Evolutionary conservation across 2,329 filamentous ascomycete genomes (phyloP).

Genomic region (Corinectria fuckeliana): DNA sequence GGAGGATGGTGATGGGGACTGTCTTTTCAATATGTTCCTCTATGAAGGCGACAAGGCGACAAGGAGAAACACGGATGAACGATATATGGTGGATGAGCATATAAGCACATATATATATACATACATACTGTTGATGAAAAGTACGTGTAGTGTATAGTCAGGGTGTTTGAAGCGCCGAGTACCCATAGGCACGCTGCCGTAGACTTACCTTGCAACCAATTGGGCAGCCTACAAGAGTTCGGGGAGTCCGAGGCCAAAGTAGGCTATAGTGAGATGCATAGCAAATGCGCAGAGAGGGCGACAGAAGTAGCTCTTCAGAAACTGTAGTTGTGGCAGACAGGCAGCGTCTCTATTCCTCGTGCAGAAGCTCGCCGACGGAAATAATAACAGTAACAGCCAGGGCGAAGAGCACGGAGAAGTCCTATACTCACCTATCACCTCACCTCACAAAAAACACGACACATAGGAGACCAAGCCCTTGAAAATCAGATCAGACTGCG

Average conservation of each 20-base stretch:
- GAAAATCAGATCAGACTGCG: not conserved
- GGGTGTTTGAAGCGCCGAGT: not conserved
- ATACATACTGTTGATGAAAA: no score
- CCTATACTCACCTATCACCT: not conserved
- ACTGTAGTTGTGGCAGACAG: no score
- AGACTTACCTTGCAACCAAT: not conserved
- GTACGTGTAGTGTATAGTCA: no score
- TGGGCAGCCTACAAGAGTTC: not conserved
- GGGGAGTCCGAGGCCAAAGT: not conserved
- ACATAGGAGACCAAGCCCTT: not conserved
- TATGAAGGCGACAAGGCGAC: not conserved
- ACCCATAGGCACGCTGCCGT: no score
- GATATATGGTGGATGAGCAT: not conserved
- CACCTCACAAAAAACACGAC: not conserved
- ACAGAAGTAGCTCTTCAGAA: no score
- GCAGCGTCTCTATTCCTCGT: no score
- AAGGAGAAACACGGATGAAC: not conserved
- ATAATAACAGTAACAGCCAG: no score
- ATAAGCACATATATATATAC: not conserved
- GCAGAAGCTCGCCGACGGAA: no score
- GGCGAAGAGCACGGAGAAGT: no score
- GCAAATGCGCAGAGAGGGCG: no score
- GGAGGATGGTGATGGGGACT: conserved; percentile 5
- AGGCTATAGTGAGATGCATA: no score
- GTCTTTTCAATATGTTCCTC: not conserved